Base-by-base conservation (phyloP, 1,284 basidiomycete genomes). In the Malassezia arunalokei region DNA sequence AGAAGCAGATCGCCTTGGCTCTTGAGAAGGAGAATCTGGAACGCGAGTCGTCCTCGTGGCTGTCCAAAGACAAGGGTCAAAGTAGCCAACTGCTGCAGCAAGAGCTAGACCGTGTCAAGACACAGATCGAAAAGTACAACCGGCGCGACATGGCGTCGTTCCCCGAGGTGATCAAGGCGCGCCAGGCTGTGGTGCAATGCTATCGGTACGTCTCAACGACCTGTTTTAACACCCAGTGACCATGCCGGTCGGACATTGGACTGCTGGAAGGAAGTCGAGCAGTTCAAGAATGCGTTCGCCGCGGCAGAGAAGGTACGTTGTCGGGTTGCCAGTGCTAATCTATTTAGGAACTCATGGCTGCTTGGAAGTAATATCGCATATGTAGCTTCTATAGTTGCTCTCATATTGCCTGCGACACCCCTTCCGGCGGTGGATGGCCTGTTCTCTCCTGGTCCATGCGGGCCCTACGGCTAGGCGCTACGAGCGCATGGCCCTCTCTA, bases 261-360 rank as follows among this genome's bases (percentile, higher is more conserved):
- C 60, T 89, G 86, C 73, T 86, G 82, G 83, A 78, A 76, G 56
- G 80, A 86, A 65, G 84, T 86, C 5, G 74, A 75, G n/a, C 78
- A 77, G 17, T 89, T 89, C 76, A 87, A 83, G 66, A 66, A 76
- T 30, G 79, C 83, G 1, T 83, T 88, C 14, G 78, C 79, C 9
- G 74, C 78, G 47, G 76, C 85, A 63, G 86, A 89, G 73, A 76
- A 79, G 71, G 81, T 80, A 39, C 55, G 49, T 51, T 12, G 14
- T 27, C 41, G 28, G 6, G 15, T 2, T 11, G 15, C 28, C 20
- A 7, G 20, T 15, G 17, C 9, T 32, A 28, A 17, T 31, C 37
- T 17, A 20, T 27, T 11, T 20, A 51, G 49, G 33, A 48, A 6
- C 17, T 54, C 5, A 44, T 49, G 41, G 47, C 52, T 28, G 20